These are phyloP conservation scores for Allantophomopsis cytisporea DNA, from an alignment of 2,329 filamentous ascomycete genomes.

Conservation along the genomic window DNA sequence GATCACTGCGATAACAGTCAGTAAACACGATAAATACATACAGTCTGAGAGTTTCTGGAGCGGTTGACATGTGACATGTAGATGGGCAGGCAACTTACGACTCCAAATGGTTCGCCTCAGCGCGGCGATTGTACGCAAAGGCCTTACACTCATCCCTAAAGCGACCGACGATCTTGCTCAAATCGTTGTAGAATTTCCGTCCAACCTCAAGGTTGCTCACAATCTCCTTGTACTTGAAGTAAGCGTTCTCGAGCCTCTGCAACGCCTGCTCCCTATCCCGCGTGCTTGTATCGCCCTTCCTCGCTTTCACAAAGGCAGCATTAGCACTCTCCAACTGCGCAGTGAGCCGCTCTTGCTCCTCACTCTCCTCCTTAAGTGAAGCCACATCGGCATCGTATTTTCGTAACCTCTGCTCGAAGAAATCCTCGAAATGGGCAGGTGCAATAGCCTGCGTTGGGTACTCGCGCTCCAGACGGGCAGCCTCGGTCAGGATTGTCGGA, in stretches of 20 bases:
- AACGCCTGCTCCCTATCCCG: constrained; percentile 74
- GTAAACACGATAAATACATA: background rate
- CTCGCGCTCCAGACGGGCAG: constrained; percentile 71
- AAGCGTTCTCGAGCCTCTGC: constrained; percentile 80
- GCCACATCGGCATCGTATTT: constrained; percentile 70
- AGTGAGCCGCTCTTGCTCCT: constrained; percentile 63
- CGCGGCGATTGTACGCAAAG: constrained; percentile 69
- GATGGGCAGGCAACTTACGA: constrained; percentile 33
- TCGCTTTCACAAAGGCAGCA: constrained; percentile 60
- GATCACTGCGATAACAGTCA: constrained; percentile 12
- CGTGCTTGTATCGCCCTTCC: constrained; percentile 40
- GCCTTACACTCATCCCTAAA: constrained; percentile 71
- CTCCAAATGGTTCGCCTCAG: constrained; percentile 70
- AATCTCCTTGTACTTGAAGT: constrained; percentile 93
- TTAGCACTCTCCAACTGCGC: constrained; percentile 63
- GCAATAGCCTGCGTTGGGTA: constrained; percentile 77
- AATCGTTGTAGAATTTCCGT: constrained; percentile 92
- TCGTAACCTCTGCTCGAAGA: constrained; percentile 74
- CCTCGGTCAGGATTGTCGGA: constrained; percentile 68
- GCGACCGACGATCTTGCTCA: constrained; percentile 72
- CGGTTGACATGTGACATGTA: too few relatives aligned
- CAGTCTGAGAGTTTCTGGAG: too few relatives aligned
- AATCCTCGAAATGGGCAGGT: constrained; percentile 79
- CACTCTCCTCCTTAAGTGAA: constrained; percentile 54
- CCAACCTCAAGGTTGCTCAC: constrained; percentile 83